Conservation (phyloP, 1,284 basidiomycete genomes). For the Inonotus hispidus region DNA sequence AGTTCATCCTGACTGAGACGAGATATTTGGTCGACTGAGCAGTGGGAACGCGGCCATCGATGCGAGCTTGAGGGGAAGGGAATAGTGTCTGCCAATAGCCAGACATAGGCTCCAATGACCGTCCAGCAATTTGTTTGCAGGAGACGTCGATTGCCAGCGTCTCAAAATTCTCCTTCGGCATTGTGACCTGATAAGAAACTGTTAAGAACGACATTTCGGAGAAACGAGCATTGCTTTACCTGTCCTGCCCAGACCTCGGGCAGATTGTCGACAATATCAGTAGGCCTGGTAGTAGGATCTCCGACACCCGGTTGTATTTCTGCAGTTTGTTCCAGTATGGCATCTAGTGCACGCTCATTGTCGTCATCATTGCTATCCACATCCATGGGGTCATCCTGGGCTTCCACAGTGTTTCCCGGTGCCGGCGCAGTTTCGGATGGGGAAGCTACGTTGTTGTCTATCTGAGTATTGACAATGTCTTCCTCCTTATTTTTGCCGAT, state of each 20-base stretch:
- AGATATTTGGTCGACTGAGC: conserved; percentile 72
- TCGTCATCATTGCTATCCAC: conserved; percentile 43
- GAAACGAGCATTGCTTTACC: conserved; percentile 35
- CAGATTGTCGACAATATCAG: conserved; percentile 36
- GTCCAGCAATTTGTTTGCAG: conserved; percentile 70
- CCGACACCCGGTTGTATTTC: conserved; percentile 21
- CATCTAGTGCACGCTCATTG: conserved; percentile 71
- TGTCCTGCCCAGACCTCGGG: conserved; percentile 67
- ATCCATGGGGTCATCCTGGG: conserved; percentile 40
- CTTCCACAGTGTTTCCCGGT: conserved; percentile 26
- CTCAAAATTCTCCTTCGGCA: conserved; percentile 69
- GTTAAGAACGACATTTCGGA: conserved; percentile 11
- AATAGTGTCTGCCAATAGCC: conserved; percentile 68
- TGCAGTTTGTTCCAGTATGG: conserved; percentile 66
- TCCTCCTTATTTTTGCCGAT: conserved; percentile 30
- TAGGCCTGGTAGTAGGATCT: background rate
- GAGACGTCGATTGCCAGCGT: conserved; percentile 59
- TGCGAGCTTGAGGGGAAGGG: conserved; percentile 57
- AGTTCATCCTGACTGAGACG: conserved; percentile 67
- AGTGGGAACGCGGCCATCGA: conserved; percentile 78
- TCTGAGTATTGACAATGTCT: conserved; percentile 18
- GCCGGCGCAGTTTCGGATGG: conserved; percentile 19
- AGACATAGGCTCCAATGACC: conserved; percentile 47
- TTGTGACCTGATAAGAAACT: conserved; percentile 48
- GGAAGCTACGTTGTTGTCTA: conserved; percentile 12